Percentiles rank a stretch among this genome's conserved stretches.
Evolutionary conservation across 805 yeast species (phyloP).

Genomic region (Monosporozyma servazzii): DNA sequence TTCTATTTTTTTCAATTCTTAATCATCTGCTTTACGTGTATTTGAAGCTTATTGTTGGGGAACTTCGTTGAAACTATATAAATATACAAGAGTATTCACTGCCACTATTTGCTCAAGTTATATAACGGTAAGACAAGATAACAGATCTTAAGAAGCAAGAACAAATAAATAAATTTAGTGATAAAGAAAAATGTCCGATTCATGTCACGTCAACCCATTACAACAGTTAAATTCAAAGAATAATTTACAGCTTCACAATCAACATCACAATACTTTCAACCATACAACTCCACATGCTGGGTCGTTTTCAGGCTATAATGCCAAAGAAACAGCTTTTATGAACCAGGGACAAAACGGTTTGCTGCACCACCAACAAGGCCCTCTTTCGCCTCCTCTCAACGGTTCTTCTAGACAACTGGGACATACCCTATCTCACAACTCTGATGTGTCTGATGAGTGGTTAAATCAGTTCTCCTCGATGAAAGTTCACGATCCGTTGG

Average conservation of each 20-base stretch:
- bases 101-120: neutral
- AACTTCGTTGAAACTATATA: neutral
- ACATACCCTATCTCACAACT: neutral
- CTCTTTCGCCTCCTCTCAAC: neutral
- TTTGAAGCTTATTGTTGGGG: neutral
- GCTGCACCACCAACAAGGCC: neutral
- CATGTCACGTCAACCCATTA: constrained; percentile 5
- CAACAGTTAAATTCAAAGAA: neutral
- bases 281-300: neutral
- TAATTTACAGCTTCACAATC: neutral
- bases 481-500: constrained; percentile 23
- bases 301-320: neutral
- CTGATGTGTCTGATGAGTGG: constrained; percentile 9
- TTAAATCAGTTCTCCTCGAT: constrained; percentile 21
- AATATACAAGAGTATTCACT: neutral
- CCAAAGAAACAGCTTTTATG: neutral
- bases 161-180: neutral
- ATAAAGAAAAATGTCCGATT: neutral
- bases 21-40: neutral
- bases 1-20: neutral
- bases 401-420: neutral
- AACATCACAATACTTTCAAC: neutral
- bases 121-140: neutral
- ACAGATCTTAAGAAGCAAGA: neutral
- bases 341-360: neutral